A percentile compares a stretch with the other conserved stretches of the same genome.
phyloP scores from a whole-genome alignment of 768 basidiomycete species.

The Sporobolomyces roseus region DNA sequence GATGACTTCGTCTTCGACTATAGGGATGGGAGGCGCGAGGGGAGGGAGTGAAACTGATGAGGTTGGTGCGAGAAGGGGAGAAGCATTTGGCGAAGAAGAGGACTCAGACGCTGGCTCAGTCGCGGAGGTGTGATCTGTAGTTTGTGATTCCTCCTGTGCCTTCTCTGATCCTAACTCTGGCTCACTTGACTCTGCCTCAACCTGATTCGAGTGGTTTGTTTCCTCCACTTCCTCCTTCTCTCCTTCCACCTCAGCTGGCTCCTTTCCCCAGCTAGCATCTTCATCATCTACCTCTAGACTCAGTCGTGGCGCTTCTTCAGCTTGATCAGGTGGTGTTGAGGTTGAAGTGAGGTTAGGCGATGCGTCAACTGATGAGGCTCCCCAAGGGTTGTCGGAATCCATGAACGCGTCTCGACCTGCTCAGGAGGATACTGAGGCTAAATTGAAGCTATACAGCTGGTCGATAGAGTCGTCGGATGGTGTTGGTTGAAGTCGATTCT shows the following conservation, averaged over 20 bases:
- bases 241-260: neutral
- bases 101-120: no score
- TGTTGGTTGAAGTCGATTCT: no score
- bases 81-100: no score
- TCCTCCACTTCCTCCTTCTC: neutral
- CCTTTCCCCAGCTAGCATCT: slow-evolving; percentile 6
- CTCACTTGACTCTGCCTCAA: neutral
- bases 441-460: no score
- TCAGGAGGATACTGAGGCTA: no score
- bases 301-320: neutral
- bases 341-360: slow-evolving; percentile 1
- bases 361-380: neutral
- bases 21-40: neutral
- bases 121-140: no score
- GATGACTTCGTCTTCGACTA: neutral
- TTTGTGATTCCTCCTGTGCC: neutral
- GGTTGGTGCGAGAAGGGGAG: no score
- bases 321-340: neutral
- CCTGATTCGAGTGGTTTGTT: no score
- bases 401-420: neutral
- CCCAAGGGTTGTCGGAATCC: slow-evolving; percentile 38
- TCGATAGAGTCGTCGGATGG: no score
- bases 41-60: no score
- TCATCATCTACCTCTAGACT: slow-evolving; percentile 5
- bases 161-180: neutral